Conservation (phyloP, 2,329 filamentous ascomycete species). For the Nothophoma quercina region DNA sequence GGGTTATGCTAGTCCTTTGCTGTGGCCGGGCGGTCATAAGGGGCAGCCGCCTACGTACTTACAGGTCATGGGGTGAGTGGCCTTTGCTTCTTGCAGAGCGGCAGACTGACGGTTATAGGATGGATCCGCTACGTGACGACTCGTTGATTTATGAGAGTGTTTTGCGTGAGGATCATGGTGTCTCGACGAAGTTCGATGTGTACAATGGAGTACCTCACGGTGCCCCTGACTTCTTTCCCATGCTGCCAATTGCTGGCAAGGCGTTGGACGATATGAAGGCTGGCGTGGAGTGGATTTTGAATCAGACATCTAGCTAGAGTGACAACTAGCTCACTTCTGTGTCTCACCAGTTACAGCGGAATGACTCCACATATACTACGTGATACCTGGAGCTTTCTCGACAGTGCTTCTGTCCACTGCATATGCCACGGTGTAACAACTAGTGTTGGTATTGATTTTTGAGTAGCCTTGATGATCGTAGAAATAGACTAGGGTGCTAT, state of each 20-base stretch:
- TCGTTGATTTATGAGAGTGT: slow-evolving; percentile 61
- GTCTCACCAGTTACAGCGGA: no score
- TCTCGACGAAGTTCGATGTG: slow-evolving; percentile 56
- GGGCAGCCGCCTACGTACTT: slow-evolving; percentile 58
- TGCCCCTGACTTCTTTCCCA: slow-evolving; percentile 47
- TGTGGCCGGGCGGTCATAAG: slow-evolving; percentile 27
- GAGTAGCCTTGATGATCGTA: no score
- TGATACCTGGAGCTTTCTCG: no score
- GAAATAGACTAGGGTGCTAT: no score
- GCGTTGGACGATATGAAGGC: slow-evolving; percentile 38
- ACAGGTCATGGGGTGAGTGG: slow-evolving; percentile 55
- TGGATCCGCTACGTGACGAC: slow-evolving; percentile 62
- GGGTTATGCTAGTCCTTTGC: slow-evolving; percentile 32
- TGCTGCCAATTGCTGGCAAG: slow-evolving; percentile 33
- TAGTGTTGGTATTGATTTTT: no score
- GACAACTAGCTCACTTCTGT: no score
- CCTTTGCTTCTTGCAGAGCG: neutral
- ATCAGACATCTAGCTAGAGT: no score
- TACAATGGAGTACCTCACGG: slow-evolving; percentile 55
- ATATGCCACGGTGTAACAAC: no score
- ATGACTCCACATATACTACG: no score
- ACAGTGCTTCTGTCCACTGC: no score
- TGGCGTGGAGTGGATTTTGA: slow-evolving; percentile 50
- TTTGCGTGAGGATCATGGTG: slow-evolving; percentile 53
- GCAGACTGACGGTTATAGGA: slow-evolving; percentile 9